Conservation (phyloP, 495 filamentous ascomycete species). For the Aspergillus incahuasiensis region DNA sequence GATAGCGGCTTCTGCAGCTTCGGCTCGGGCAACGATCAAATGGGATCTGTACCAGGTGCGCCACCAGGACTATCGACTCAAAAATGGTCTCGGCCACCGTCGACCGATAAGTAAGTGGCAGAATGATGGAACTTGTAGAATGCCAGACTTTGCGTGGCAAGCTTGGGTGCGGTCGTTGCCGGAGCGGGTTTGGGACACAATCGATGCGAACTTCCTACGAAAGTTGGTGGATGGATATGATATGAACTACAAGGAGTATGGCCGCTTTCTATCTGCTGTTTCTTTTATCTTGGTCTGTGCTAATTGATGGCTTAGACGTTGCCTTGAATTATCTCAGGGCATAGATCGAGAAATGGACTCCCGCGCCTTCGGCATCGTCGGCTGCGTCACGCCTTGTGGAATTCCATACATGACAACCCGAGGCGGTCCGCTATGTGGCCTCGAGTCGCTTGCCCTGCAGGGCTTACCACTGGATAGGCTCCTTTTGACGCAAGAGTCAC, state of each 20-base stretch:
- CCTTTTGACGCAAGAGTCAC: constrained; percentile 57
- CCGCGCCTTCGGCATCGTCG: constrained; percentile 52
- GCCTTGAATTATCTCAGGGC: constrained; percentile 73
- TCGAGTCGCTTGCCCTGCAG: constrained; percentile 65
- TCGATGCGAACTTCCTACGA: constrained; percentile 59
- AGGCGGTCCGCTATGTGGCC: constrained; percentile 59
- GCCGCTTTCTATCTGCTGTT: neutral
- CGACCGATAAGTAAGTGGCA: constrained; percentile 56
- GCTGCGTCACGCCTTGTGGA: constrained; percentile 69
- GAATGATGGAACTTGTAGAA: constrained; percentile 42
- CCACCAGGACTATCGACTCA: constrained; percentile 49
- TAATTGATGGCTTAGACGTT: constrained; percentile 30
- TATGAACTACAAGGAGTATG: constrained; percentile 58
- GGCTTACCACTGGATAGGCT: constrained; percentile 63
- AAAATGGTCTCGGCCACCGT: constrained; percentile 43
- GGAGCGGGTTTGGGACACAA: constrained; percentile 60
- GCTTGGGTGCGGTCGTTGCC: constrained; percentile 43
- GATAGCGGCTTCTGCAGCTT: constrained; percentile 2
- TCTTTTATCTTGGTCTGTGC: neutral
- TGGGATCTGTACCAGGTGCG: constrained; percentile 57
- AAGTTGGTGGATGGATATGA: constrained; percentile 47
- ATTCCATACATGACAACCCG: constrained; percentile 58
- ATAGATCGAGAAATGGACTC: constrained; percentile 54
- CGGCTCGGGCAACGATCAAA: constrained; percentile 22
- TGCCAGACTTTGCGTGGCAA: constrained; percentile 54